Evolutionary conservation across 805 yeast species (phyloP).

Genomic region (Kregervanrija pseudodelftensis): DNA sequence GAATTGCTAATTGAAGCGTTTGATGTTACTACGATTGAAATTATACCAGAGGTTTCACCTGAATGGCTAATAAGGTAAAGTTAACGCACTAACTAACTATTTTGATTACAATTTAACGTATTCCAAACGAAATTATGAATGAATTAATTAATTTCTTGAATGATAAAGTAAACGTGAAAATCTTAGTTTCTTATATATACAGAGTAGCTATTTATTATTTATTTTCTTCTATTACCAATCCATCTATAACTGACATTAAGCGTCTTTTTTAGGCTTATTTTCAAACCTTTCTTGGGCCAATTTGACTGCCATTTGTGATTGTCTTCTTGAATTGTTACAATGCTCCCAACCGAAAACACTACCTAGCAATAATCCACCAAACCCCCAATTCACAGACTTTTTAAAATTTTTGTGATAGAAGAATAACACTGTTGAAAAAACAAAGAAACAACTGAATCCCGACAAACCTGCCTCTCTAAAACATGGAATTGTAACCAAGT

Average conservation of each 20-base stretch:
- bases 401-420: constrained; percentile 55
- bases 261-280: constrained; percentile 26
- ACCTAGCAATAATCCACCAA: constrained; percentile 74
- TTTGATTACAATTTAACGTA: no score
- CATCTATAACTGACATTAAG: not conserved
- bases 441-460: constrained; percentile 68
- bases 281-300: constrained; percentile 49
- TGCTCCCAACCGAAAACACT: constrained; percentile 89
- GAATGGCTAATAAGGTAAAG: constrained; percentile 34
- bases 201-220: not conserved
- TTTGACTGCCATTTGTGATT: constrained; percentile 59
- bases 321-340: constrained; percentile 66
- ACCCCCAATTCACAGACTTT: constrained; percentile 73
- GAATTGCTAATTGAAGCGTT: constrained; percentile 81
- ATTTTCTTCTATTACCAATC: not conserved
- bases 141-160: no score
- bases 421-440: constrained; percentile 60
- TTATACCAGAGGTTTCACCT: constrained; percentile 37
- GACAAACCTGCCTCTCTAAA: constrained; percentile 73
- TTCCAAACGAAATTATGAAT: no score
- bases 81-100: no score
- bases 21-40: constrained; percentile 39
- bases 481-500: constrained; percentile 60
- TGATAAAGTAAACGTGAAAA: constrained; percentile 5
- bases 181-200: not conserved